Evolutionary conservation across 257 asterid species (phyloP).

Genomic region (Nicotiana noctiflora): DNA sequence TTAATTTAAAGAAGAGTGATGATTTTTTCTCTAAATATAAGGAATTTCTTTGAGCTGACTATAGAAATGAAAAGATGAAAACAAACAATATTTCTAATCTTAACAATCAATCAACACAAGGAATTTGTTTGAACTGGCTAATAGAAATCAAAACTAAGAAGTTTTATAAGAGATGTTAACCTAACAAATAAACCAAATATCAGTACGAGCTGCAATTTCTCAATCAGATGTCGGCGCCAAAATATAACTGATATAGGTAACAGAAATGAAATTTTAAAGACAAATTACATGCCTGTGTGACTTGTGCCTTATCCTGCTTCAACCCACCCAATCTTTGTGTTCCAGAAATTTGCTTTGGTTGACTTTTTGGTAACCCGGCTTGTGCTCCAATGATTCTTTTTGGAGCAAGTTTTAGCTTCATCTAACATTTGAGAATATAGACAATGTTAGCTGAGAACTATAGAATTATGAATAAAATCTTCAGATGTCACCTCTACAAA

Average conservation of each 20-base stretch:
- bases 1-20: neutral
- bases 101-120: neutral
- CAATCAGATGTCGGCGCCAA: neutral
- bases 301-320: slow-evolving; percentile 51
- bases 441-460: neutral
- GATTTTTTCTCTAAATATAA: neutral
- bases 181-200: neutral
- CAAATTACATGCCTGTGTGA: slow-evolving; percentile 28
- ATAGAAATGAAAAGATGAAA: neutral
- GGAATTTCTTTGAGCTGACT: neutral
- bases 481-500: neutral
- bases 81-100: neutral
- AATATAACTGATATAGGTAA: neutral
- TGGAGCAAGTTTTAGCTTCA: slow-evolving; percentile 37
- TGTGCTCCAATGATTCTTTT: slow-evolving; percentile 43
- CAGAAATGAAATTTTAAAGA: neutral
- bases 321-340: slow-evolving; percentile 36
- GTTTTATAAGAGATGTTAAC: neutral
- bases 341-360: slow-evolving; percentile 45
- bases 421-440: slow-evolving; percentile 22
- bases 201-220: neutral
- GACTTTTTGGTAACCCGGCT: slow-evolving; percentile 39
- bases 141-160: neutral
- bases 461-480: neutral
- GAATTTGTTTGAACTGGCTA: neutral